These are phyloP conservation scores for Aspergillus quadrilineatus DNA, from an alignment of 2,329 filamentous ascomycete genomes.

Conservation along the genomic window DNA sequence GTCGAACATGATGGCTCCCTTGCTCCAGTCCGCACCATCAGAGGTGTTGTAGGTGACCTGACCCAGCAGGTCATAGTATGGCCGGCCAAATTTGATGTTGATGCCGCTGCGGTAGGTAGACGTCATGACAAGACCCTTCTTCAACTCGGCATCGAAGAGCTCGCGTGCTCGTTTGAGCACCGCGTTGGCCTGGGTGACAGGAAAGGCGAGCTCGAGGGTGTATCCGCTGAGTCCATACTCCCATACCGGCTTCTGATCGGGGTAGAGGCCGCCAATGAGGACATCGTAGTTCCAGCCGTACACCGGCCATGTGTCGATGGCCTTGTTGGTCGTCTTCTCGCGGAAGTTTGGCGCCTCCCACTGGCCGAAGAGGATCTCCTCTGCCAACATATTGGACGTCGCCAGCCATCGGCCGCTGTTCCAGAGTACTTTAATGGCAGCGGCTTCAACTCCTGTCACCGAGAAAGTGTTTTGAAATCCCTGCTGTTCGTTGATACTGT, in stretches of 20 bases:
- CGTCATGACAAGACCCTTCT: slow-evolving; percentile 13
- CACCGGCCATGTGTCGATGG: slow-evolving; percentile 11
- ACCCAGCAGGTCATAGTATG: slow-evolving; percentile 15
- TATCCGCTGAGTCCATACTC: slow-evolving; percentile 13
- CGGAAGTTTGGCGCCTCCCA: slow-evolving; percentile 17
- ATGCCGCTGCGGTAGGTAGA: slow-evolving; percentile 17
- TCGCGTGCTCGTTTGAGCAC: slow-evolving; percentile 13
- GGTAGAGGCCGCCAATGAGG: slow-evolving; percentile 14
- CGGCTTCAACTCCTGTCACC: slow-evolving; percentile 9
- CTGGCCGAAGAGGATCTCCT: slow-evolving; percentile 14
- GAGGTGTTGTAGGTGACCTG: slow-evolving; percentile 16
- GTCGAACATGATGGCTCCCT: slow-evolving; percentile 18
- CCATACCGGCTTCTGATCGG: slow-evolving; percentile 15
- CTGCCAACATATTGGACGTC: slow-evolving; percentile 15
- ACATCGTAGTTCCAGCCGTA: slow-evolving; percentile 19
- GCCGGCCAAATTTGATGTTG: slow-evolving; percentile 17
- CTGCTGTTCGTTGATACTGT: slow-evolving; percentile 8
- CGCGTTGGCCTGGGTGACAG: slow-evolving; percentile 9
- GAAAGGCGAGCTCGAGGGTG: slow-evolving; percentile 14
- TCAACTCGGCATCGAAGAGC: slow-evolving; percentile 13
- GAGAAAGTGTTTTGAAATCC: slow-evolving; percentile 18
- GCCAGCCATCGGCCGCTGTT: slow-evolving; percentile 11
- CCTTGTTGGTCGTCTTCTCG: slow-evolving; percentile 16
- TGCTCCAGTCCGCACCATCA: slow-evolving; percentile 14
- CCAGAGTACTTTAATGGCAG: slow-evolving; percentile 14